phyloP scores from a whole-genome alignment of 177 flowering plant species.

The Vitis hybrid region DNA sequence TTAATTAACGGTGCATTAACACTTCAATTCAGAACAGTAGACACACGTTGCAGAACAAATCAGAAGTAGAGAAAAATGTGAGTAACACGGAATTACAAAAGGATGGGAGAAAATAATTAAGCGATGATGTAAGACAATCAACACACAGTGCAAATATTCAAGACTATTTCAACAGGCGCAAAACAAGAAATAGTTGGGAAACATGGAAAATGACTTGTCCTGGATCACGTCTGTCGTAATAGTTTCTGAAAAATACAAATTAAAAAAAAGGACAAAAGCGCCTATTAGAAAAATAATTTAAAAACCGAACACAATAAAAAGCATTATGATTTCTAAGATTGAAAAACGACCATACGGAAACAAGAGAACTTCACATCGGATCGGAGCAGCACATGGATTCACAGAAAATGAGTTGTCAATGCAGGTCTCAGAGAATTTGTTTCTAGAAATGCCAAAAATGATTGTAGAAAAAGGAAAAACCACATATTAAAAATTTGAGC shows the following conservation, averaged over 20 bases:
- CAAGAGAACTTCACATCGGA: too few species aligned
- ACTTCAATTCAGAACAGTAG: not conserved
- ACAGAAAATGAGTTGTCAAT: too few species aligned
- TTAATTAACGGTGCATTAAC: too few species aligned
- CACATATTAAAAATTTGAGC: too few species aligned
- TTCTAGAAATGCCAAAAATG: too few species aligned
- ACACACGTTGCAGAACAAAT: not conserved
- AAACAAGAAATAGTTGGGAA: not conserved
- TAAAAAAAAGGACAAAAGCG: not conserved
- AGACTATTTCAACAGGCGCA: not conserved
- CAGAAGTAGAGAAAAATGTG: not conserved
- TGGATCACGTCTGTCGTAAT: not conserved
- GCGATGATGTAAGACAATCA: not conserved
- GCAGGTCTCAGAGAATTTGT: too few species aligned
- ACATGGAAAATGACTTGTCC: conserved; percentile 17
- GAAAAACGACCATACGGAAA: too few species aligned
- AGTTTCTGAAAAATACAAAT: not conserved
- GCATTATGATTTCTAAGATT: too few species aligned
- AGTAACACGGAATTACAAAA: not conserved
- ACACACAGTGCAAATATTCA: too few species aligned
- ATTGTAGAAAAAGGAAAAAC: too few species aligned
- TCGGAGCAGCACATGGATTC: too few species aligned
- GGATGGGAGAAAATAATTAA: not conserved
- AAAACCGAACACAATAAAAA: not conserved
- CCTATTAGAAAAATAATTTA: not conserved